Evolutionary conservation across 1,284 basidiomycete species (phyloP), one percentile per base, ranked within the genome.

Genomic region (Earliella scabrosa): DNA sequence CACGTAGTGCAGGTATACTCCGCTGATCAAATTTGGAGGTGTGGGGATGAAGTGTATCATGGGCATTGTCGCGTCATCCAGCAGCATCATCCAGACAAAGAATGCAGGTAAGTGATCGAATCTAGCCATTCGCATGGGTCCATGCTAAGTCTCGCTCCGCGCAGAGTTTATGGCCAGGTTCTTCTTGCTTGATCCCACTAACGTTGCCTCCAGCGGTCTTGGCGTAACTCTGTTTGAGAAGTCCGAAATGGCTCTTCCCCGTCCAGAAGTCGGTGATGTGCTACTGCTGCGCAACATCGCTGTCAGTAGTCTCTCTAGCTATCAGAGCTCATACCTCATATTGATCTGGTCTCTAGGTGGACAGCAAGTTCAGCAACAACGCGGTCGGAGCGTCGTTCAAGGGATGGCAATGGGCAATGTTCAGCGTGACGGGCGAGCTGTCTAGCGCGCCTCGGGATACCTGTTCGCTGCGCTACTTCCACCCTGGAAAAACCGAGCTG

Each of bases 211-310:
- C 6, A 66, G 23, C 60, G 69, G 38, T 1, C 71, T 81, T 21
- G 72, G 54, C 46, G 67, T 87, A 13, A 85, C 79, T 35, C 79
- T 77, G 54, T 89, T 89, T 63, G 76, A 77, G 9, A 76, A 75
- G 58, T 61, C 79, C 50, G n/a, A 61, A 18, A 72, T 78, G 48
- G 82, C 78, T 76, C 64, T 88, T 2, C 86, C 86, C 1, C 67
- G 70, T 41, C 73, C 78, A 9, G 68, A 70, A 4, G 47, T 59
- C 6, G 80, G 80, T 0, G 79, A 84, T 54, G 64, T 83, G 10
- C 50, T 85, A 0, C 64, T 85, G 32, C 59, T 83, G 23, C 71
- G 61, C 0, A 20, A 46, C 11, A 40, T 69, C 3, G 18, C 52
- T 24, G 70, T 68, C 18, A 41, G 65, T 50, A n/a, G n/a, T n/a